Conservation (phyloP, 1,139 yeast genomes). For the Hyphopichia buzzinii region DNA sequence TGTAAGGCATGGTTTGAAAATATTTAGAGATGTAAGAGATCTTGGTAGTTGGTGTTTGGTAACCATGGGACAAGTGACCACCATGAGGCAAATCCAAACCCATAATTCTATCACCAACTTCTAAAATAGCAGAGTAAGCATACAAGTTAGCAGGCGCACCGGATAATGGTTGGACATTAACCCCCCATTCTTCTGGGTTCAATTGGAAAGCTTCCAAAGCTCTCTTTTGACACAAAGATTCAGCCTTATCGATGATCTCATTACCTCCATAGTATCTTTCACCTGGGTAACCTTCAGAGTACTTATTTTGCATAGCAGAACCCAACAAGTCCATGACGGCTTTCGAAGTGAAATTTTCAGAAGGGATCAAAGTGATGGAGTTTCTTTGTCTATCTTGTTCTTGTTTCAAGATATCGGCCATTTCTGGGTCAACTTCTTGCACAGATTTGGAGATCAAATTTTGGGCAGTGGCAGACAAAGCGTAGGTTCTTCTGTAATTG, state of each 20-base stretch:
- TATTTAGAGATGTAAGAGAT: slow-evolving; percentile 89
- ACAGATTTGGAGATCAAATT: slow-evolving; percentile 63
- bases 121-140: slow-evolving; percentile 88
- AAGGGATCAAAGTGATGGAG: slow-evolving; percentile 88
- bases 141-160: slow-evolving; percentile 97
- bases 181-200: slow-evolving; percentile 86
- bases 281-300: slow-evolving; percentile 98
- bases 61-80: slow-evolving; percentile 95
- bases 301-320: slow-evolving; percentile 95
- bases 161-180: slow-evolving; percentile 88
- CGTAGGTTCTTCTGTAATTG: slow-evolving; percentile 30
- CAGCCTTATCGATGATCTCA: slow-evolving; percentile 89
- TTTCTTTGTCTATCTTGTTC: slow-evolving; percentile 85
- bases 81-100: slow-evolving; percentile 97
- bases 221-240: slow-evolving; percentile 83
- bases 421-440: slow-evolving; percentile 77
- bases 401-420: slow-evolving; percentile 66
- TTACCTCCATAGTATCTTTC: slow-evolving; percentile 98
- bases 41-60: slow-evolving; percentile 85
- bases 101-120: slow-evolving; percentile 92
- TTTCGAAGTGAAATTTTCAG: slow-evolving; percentile 92
- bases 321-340: slow-evolving; percentile 94
- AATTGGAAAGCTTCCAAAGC: slow-evolving; percentile 83
- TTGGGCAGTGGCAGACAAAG: slow-evolving; percentile 49
- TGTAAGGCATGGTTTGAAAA: slow-evolving; percentile 96